phyloP scores from a whole-genome alignment of 1,284 basidiomycete genomes.

The Apiotrichum mycotoxinovorans region DNA sequence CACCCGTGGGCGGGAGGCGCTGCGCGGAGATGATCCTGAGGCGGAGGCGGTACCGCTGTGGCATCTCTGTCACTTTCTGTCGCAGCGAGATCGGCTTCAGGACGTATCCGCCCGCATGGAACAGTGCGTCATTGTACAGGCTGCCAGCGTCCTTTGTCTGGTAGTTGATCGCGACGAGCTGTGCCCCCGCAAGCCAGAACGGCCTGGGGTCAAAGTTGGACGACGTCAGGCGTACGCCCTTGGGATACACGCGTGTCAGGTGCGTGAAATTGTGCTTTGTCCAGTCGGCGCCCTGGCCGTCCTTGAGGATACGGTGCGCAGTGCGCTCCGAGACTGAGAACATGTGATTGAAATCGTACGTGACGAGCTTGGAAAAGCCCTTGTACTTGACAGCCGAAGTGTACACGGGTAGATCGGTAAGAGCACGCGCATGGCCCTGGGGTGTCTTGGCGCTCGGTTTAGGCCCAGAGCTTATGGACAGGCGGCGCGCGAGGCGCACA shows the following conservation, averaged over 20 bases:
- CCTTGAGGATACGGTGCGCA: constrained; percentile 55
- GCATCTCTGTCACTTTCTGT: constrained; percentile 58
- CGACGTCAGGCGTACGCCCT: constrained; percentile 72
- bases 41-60: constrained; percentile 51
- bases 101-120: constrained; percentile 82
- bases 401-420: constrained; percentile 81
- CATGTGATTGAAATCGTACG: constrained; percentile 82
- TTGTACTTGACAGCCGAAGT: constrained; percentile 93
- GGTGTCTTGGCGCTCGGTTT: constrained; percentile 15
- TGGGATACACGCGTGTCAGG: constrained; percentile 85
- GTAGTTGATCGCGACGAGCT: constrained; percentile 97
- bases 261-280: constrained; percentile 86
- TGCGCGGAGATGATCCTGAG: constrained; percentile 82
- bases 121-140: constrained; percentile 85
- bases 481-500: constrained; percentile 30
- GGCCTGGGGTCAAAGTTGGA: constrained; percentile 87
- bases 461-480: constrained; percentile 22
- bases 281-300: constrained; percentile 62
- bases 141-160: constrained; percentile 76
- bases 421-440: constrained; percentile 56
- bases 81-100: constrained; percentile 82
- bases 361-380: constrained; percentile 84
- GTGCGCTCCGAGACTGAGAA: constrained; percentile 89
- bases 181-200: constrained; percentile 85
- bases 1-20: constrained; percentile 75